Conservation (phyloP, 106 monocot genomes). For the Hemerocallis citrina region DNA sequence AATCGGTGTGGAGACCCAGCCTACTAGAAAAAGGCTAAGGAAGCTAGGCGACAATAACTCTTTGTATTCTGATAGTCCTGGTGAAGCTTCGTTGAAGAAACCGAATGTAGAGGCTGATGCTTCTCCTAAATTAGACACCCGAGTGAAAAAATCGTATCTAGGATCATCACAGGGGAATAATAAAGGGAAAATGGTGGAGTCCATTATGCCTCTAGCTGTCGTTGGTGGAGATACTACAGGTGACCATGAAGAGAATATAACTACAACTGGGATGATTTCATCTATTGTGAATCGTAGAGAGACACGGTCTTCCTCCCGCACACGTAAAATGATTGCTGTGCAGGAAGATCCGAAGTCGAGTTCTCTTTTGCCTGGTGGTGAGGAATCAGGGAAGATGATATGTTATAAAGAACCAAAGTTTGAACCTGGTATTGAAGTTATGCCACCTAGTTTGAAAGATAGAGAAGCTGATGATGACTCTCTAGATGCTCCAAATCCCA, state of each 20-base stretch:
- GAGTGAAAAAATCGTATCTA: background rate
- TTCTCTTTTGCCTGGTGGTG: background rate
- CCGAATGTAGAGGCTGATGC: conserved; percentile 8
- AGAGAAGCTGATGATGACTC: background rate
- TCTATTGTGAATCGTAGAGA: background rate
- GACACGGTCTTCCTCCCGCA: background rate
- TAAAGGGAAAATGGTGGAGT: background rate
- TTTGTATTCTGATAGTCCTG: conserved; percentile 2
- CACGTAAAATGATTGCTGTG: background rate
- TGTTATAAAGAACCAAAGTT: conserved; percentile 27
- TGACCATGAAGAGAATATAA: background rate
- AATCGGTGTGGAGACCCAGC: conserved; percentile 5
- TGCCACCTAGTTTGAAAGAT: background rate
- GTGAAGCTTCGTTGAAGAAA: conserved; percentile 7
- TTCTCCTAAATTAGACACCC: background rate
- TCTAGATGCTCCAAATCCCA: conserved; percentile 11
- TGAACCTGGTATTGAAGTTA: background rate
- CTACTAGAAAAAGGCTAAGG: conserved; percentile 17
- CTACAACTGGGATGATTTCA: background rate
- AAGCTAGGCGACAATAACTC: conserved; percentile 4
- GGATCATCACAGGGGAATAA: background rate
- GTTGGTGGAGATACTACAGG: background rate
- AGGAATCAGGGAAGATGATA: background rate
- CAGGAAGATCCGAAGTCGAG: background rate
- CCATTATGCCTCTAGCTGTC: background rate